A percentile compares a stretch with the other conserved stretches of the same genome.
These are phyloP conservation scores for Camptophora hylomeconis DNA, from an alignment of 2,329 filamentous ascomycete genomes.

Conservation along the genomic window DNA sequence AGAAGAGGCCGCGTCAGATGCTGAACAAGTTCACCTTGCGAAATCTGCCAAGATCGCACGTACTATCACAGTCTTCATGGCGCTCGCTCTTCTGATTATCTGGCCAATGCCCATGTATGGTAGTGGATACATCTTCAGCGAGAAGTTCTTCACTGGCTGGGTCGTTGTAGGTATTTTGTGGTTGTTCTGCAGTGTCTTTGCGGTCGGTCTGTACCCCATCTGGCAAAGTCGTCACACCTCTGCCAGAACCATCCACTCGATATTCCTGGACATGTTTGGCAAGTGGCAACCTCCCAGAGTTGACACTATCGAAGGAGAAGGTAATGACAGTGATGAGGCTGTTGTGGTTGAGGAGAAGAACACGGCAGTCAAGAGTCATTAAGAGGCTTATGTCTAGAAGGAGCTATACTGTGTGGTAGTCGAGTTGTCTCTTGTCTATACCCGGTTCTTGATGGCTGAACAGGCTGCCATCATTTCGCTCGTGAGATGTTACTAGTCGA, in stretches of 20 bases:
- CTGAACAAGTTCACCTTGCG: constrained; percentile 38
- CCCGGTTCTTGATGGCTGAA: too few relatives aligned
- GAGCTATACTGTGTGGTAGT: too few relatives aligned
- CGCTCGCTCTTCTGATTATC: constrained; percentile 59
- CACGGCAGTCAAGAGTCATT: constrained; percentile 13
- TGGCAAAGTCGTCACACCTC: constrained; percentile 65
- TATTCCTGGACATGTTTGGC: constrained; percentile 46
- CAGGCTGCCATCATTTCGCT: too few relatives aligned
- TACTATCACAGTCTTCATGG: constrained; percentile 48
- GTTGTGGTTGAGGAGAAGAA: constrained; percentile 31
- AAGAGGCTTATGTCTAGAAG: too few relatives aligned
- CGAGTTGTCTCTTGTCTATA: too few relatives aligned
- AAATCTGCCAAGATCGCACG: constrained; percentile 43
- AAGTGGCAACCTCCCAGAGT: constrained; percentile 20
- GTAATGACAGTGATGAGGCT: constrained; percentile 27
- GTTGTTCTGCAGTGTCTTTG: constrained; percentile 60
- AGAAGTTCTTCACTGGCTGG: constrained; percentile 71
- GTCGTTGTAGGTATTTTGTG: constrained; percentile 64
- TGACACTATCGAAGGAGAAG: constrained; percentile 20
- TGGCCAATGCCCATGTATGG: constrained; percentile 94
- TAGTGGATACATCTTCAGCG: constrained; percentile 64
- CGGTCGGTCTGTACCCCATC: constrained; percentile 68
- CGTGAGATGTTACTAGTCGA: too few relatives aligned
- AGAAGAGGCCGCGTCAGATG: constrained; percentile 25
- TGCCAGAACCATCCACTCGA: constrained; percentile 44